A percentile compares a stretch with the other conserved stretches of the same genome.
Evolutionary conservation across 1,284 basidiomycete species (phyloP).

Genomic region (Vanrija sp.): DNA sequence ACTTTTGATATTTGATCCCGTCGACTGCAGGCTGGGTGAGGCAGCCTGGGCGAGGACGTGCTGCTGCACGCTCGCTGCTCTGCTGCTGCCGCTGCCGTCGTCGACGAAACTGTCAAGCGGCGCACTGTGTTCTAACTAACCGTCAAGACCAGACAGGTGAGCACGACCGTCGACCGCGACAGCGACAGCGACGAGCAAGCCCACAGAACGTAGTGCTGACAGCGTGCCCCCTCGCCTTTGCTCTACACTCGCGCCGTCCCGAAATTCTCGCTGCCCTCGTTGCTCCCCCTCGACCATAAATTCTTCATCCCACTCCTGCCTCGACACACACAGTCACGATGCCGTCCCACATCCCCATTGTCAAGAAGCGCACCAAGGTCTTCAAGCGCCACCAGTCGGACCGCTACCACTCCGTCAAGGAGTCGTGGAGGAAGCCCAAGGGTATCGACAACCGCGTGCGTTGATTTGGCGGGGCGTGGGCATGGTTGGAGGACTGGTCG

Average conservation of each 20-base stretch:
- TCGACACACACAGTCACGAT: constrained; percentile 53
- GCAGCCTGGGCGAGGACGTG: no score
- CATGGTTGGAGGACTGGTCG: background rate
- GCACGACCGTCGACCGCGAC: constrained; percentile 1
- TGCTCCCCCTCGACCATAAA: background rate
- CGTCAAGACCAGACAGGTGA: constrained; percentile 20
- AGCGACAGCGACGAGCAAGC: constrained; percentile 1
- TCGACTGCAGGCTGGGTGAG: no score
- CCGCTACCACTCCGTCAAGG: constrained; percentile 90
- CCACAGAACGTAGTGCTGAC: constrained; percentile 11
- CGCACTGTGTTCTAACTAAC: constrained; percentile 3
- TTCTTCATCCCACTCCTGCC: background rate
- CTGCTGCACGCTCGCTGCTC: no score
- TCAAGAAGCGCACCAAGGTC: constrained; percentile 92
- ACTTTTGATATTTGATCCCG: background rate
- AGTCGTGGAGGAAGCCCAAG: constrained; percentile 97
- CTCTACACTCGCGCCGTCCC: background rate
- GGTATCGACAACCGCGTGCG: constrained; percentile 81
- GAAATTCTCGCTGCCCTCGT: background rate
- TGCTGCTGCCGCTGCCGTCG: background rate
- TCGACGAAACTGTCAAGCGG: background rate
- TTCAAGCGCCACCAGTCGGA: constrained; percentile 99
- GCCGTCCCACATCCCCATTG: constrained; percentile 78
- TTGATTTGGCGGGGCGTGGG: constrained; percentile 9
- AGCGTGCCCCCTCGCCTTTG: background rate